Evolutionary conservation across 2,329 filamentous ascomycete genomes (phyloP), one percentile per base, ranked within the genome.

Genomic region (Sclerotinia minor): DNA sequence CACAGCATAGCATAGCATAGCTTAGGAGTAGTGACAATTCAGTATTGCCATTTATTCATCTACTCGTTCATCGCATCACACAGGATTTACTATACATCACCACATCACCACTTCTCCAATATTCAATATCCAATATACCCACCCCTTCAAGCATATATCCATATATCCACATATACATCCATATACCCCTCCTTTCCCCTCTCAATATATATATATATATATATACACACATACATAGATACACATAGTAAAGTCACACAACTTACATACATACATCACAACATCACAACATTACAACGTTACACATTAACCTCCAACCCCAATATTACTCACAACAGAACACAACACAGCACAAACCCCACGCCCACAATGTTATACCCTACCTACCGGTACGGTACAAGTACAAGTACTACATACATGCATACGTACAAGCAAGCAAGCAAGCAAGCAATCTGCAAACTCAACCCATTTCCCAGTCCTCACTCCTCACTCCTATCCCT

Each of bases 1-100:
- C 26, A 60, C 2, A 35, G 57, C 26, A 35, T 38, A 61, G 29
- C 44, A 61, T 38, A 61, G n/a, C 29, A 61, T 15, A 35, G 21
- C 45, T 21, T 58, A 50, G 59, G 11, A 59, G 38, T 41, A 41
- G 38, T 59, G 45, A 38, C 45, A 50, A 50, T 50, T 49, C n/a
- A 61, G 21, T n/a, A 61, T 29, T 61, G 44, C 41, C 44, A 61
- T 50, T 49, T n/a, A 38, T 38, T 50, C 15, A 50, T 38, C 3
- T 11, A 38, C 13, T 13, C 38, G 13, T 35, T 9, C 35, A 35
- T 35, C 35, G 35, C 35, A 35, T 50, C 15, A 32, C 38, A 57
- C 44, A 35, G 19, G 26, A n/a, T 49, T 19, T 38, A 13, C 32
- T n/a, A n/a, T n/a, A n/a, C n/a, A n/a, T n/a, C n/a, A n/a, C n/a